Evolutionary conservation across 495 filamentous ascomycete genomes (phyloP).

Genomic region (Pseudomonodictys pantanalensis): DNA sequence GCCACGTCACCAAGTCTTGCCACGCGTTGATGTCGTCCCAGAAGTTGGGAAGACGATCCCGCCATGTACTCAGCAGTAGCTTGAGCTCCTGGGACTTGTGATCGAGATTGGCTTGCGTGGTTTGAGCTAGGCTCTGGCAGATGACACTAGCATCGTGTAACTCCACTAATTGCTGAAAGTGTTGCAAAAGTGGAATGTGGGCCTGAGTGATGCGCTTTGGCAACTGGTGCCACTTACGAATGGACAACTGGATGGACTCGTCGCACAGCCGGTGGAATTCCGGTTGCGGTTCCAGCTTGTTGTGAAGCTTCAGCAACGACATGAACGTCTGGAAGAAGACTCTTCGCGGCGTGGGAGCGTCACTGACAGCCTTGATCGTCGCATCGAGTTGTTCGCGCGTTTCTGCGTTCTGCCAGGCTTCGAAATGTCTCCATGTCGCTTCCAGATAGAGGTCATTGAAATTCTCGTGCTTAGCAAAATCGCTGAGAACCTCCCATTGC

Average conservation of each 20-base stretch:
- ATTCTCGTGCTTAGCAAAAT: slow-evolving; percentile 99
- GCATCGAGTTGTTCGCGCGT: slow-evolving; percentile 85
- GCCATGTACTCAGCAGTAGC: slow-evolving; percentile 88
- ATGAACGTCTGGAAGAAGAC: slow-evolving; percentile 98
- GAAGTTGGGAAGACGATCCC: slow-evolving; percentile 90
- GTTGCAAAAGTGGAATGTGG: slow-evolving; percentile 90
- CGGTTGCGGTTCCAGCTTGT: slow-evolving; percentile 72
- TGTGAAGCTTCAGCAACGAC: slow-evolving; percentile 86
- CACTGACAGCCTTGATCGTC: slow-evolving; percentile 91
- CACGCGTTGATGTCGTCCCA: slow-evolving; percentile 99
- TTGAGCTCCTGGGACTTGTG: slow-evolving; percentile 94
- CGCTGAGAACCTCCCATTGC: slow-evolving; percentile 95
- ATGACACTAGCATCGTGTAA: slow-evolving; percentile 97
- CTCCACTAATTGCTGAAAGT: slow-evolving; percentile 98
- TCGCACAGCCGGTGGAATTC: slow-evolving; percentile 91
- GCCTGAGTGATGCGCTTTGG: slow-evolving; percentile 91
- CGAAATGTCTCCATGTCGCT: slow-evolving; percentile 87
- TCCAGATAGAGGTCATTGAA: slow-evolving; percentile 96
- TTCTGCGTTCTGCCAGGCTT: slow-evolving; percentile 82
- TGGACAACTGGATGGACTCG: slow-evolving; percentile 92
- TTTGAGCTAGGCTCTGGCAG: slow-evolving; percentile 79
- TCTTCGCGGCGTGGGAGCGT: slow-evolving; percentile 89
- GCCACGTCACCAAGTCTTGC: slow-evolving; percentile 98
- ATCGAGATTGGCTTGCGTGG: slow-evolving; percentile 81
- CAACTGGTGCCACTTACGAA: slow-evolving; percentile 96